These are phyloP conservation scores for thale cress (Arabidopsis thaliana) DNA, from an alignment of 345 rosid genomes.

Conservation along the genomic window DNA sequence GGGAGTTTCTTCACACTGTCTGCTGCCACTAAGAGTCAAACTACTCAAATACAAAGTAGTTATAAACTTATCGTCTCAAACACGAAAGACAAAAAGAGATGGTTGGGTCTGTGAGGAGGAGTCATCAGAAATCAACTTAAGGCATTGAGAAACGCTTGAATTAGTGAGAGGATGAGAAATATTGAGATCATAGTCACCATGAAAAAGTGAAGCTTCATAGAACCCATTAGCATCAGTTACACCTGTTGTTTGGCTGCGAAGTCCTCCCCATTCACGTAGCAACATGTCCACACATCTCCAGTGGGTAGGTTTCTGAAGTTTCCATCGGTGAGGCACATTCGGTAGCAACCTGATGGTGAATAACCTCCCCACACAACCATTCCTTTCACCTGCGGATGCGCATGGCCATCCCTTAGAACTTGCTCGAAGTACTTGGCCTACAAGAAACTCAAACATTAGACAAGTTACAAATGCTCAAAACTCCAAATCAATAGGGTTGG, in stretches of 20 bases:
- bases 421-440: constrained; percentile 66
- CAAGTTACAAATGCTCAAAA: too few species aligned
- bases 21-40: not conserved
- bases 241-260: constrained; percentile 30
- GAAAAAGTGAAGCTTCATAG: constrained; percentile 60
- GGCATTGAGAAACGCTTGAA: constrained; percentile 28
- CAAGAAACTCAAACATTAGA: not conserved
- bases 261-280: constrained; percentile 59
- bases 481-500: too few species aligned
- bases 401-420: constrained; percentile 65
- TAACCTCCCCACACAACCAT: constrained; percentile 74
- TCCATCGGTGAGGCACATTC: constrained; percentile 78
- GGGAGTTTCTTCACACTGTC: not conserved
- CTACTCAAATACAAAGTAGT: constrained; percentile 15
- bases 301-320: constrained; percentile 68
- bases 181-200: constrained; percentile 60
- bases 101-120: not conserved
- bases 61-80: constrained; percentile 25
- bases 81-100: constrained; percentile 16
- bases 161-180: constrained; percentile 30
- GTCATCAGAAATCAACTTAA: constrained; percentile 22
- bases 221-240: constrained; percentile 59
- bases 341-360: constrained; percentile 59
- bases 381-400: constrained; percentile 68
- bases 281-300: constrained; percentile 83